A percentile compares a stretch with the other conserved stretches of the same genome.
Conservation (phyloP, 495 filamentous ascomycete genomes). For the Chaetomium tenue region DNA sequence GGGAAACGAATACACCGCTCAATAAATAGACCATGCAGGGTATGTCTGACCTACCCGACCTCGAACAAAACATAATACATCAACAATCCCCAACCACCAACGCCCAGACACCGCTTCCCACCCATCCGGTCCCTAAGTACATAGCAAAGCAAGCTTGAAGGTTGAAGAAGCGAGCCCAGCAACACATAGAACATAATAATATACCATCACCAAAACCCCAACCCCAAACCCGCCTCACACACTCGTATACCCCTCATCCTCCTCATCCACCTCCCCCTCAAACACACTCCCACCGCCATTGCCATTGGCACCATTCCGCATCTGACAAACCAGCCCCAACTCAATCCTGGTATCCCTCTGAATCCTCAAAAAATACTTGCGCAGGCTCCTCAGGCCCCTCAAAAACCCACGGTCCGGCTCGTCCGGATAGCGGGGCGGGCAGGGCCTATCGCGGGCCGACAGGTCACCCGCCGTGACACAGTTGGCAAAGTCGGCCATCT, state of each 20-base stretch:
- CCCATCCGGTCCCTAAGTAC: neutral
- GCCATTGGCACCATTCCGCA: constrained; percentile 15
- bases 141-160: neutral
- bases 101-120: constrained; percentile 5
- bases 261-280: constrained; percentile 26
- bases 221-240: constrained; percentile 27
- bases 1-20: constrained; percentile 4
- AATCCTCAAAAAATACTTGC: constrained; percentile 84
- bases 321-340: constrained; percentile 35
- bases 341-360: constrained; percentile 72
- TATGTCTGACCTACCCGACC: constrained; percentile 18
- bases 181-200: neutral
- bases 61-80: neutral
- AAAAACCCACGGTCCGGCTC: constrained; percentile 88
- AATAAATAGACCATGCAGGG: constrained; percentile 20
- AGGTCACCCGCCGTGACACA: constrained; percentile 84
- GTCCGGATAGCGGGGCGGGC: constrained; percentile 76
- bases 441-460: constrained; percentile 58
- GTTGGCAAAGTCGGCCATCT: constrained; percentile 98
- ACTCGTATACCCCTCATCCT: constrained; percentile 41
- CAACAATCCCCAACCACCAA: neutral
- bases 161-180: neutral
- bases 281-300: neutral
- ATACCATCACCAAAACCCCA: neutral
- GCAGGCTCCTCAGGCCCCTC: constrained; percentile 74